Base-by-base conservation (phyloP, 768 basidiomycete species). In the Filobasidium wieringae region DNA sequence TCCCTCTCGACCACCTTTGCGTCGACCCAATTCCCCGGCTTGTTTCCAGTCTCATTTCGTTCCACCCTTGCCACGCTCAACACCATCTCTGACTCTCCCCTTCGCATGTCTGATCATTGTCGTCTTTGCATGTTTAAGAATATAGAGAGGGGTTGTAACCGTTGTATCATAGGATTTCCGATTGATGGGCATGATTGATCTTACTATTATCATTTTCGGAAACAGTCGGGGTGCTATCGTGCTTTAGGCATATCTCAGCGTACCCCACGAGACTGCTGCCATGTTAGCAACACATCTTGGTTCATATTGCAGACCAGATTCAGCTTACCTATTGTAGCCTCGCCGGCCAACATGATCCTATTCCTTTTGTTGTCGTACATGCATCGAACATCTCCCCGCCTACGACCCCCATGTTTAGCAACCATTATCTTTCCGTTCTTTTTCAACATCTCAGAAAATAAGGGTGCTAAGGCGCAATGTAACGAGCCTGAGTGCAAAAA, bases 361-460 rank as follows among this genome's bases (percentile, higher is more conserved):
- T 51, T 55, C 19, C 40, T 56, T 30, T 57, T 37, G 24, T 61
- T 55, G 27, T 53, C 30, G 50, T 51, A 61, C 1, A 61, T 51
- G 19, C 30, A 39, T 6, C 60, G 17, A n/a, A 61, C 53, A n/a
- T 61, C 60, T 1, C 60, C 60, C 37, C 51, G 11, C 29, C 60
- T 51, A n/a, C 24, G 51, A 22, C 60, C 55, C 11, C 60, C 60
- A 17, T 61, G 60, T 1, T 37, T 51, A 5, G 55, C 60, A 29
- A 53, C n/a, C 22, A 61, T 55, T 7, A 24, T 33, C 8, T 54
- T 51, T 22, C 37, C n/a, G 33, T 53, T 19, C 14, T 47, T 37
- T 4, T 43, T 51, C 8, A 56, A 43, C 15, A 51, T 37, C 14
- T 45, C 15, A 19, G 60, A 36, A 29, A 43, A 61, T 7, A 57